Evolutionary conservation across 2,329 filamentous ascomycete genomes (phyloP).

Genomic region (Aureobasidium zeae): DNA sequence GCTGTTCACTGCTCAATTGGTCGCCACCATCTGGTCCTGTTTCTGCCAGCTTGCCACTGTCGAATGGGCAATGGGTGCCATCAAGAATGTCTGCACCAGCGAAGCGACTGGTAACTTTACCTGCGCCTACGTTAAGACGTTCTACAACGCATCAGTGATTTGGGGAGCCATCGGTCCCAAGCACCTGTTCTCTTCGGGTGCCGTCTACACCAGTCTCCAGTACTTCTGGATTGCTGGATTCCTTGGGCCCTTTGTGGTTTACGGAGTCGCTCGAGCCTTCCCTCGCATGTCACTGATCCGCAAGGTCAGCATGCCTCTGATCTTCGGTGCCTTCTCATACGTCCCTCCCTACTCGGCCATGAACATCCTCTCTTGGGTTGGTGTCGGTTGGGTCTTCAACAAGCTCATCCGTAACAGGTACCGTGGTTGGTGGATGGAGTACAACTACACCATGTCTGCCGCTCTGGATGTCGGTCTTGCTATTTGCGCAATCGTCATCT

Average conservation of each 20-base stretch:
- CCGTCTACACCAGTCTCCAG: slow-evolving; percentile 67
- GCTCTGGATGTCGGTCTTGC: slow-evolving; percentile 76
- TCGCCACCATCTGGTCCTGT: slow-evolving; percentile 65
- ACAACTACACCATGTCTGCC: slow-evolving; percentile 80
- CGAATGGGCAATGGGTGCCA: slow-evolving; percentile 81
- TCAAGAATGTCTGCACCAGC: slow-evolving; percentile 63
- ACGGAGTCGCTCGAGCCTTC: slow-evolving; percentile 45
- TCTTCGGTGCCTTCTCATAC: slow-evolving; percentile 75
- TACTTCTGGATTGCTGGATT: slow-evolving; percentile 77
- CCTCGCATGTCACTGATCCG: slow-evolving; percentile 18
- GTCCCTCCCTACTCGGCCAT: slow-evolving; percentile 74
- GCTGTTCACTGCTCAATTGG: slow-evolving; percentile 68
- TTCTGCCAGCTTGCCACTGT: slow-evolving; percentile 74
- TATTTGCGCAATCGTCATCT: slow-evolving; percentile 75
- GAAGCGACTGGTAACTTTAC: neutral
- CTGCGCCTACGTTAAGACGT: slow-evolving; percentile 47
- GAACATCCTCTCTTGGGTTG: slow-evolving; percentile 63
- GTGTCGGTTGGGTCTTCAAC: slow-evolving; percentile 82
- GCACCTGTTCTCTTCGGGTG: slow-evolving; percentile 46
- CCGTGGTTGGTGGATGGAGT: slow-evolving; percentile 77
- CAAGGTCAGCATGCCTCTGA: slow-evolving; percentile 46
- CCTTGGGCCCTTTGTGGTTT: slow-evolving; percentile 63
- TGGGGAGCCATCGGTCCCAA: slow-evolving; percentile 49
- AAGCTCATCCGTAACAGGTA: slow-evolving; percentile 60
- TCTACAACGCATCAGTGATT: slow-evolving; percentile 82